Percentiles rank a stretch among this genome's conserved stretches.
phyloP scores from a whole-genome alignment of 1,284 basidiomycete genomes.

The Cryptococcus floricola region DNA sequence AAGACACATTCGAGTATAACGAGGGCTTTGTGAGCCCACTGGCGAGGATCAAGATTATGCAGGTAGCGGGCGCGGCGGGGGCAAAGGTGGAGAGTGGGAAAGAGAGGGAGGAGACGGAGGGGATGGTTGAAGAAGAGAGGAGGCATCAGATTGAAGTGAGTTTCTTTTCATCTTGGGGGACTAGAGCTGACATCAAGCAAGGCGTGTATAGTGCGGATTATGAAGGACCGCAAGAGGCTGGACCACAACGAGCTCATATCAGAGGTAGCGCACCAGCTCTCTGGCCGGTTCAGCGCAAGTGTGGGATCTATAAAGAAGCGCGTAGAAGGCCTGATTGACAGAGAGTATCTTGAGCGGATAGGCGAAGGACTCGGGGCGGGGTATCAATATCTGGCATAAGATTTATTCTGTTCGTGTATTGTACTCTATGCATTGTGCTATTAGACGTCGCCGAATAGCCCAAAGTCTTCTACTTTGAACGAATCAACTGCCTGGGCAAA shows the following conservation, averaged over 20 bases:
- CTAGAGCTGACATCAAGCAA: conserved; percentile 39
- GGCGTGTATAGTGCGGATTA: conserved; percentile 95
- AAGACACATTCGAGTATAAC: conserved; percentile 89
- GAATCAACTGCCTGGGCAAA: conserved; percentile 61
- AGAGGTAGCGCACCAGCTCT: conserved; percentile 83
- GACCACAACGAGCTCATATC: conserved; percentile 83
- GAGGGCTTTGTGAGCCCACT: conserved; percentile 70
- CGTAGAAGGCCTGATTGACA: conserved; percentile 88
- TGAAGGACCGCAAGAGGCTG: conserved; percentile 94
- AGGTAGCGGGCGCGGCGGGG: conserved; percentile 56
- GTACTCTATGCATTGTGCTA: conserved; percentile 6
- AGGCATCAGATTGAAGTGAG: conserved; percentile 83
- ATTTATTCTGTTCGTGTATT: not conserved
- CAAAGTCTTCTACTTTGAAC: conserved; percentile 66
- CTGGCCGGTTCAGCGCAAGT: conserved; percentile 79
- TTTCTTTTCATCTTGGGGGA: conserved; percentile 14
- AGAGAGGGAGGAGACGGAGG: conserved; percentile 86
- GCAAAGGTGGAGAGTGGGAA: conserved; percentile 75
- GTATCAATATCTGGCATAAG: conserved; percentile 45
- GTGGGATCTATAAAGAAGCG: conserved; percentile 86
- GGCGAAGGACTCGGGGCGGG: conserved; percentile 33
- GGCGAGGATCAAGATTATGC: conserved; percentile 91
- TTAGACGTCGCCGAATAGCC: conserved; percentile 58
- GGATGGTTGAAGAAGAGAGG: conserved; percentile 88
- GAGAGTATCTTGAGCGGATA: conserved; percentile 48